Evolutionary conservation across 176 grass and related monocot species (phyloP).

Genomic region (Hsuehochloa calcarea): DNA sequence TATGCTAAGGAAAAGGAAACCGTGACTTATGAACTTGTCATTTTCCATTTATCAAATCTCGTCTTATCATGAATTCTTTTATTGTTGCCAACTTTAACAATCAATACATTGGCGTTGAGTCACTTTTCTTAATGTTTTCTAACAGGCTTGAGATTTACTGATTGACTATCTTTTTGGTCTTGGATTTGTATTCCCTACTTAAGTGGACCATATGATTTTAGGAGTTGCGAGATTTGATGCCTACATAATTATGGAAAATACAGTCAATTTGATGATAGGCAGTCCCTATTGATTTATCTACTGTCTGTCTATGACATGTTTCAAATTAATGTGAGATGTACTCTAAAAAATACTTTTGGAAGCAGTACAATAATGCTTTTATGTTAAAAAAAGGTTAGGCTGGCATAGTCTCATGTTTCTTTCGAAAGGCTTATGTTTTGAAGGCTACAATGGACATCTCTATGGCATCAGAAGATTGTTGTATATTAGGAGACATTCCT

Average conservation of each 20-base stretch:
- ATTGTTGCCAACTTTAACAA: neutral
- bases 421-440: neutral
- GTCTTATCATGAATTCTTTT: neutral
- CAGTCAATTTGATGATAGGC: neutral
- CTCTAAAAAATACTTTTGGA: neutral
- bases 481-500: neutral
- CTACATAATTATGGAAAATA: neutral
- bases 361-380: neutral
- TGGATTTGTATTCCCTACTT: neutral
- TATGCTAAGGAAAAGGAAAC: conserved; percentile 38
- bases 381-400: neutral
- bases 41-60: neutral
- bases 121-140: neutral
- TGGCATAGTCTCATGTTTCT: neutral
- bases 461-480: neutral
- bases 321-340: neutral
- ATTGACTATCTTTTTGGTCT: neutral
- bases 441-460: neutral
- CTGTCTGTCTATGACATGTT: neutral
- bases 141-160: neutral
- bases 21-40: neutral
- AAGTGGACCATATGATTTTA: neutral
- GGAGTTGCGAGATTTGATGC: neutral
- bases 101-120: neutral
- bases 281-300: neutral